Base-by-base conservation (phyloP, 2,329 filamentous ascomycete species). In the Talaromyces sp. region DNA sequence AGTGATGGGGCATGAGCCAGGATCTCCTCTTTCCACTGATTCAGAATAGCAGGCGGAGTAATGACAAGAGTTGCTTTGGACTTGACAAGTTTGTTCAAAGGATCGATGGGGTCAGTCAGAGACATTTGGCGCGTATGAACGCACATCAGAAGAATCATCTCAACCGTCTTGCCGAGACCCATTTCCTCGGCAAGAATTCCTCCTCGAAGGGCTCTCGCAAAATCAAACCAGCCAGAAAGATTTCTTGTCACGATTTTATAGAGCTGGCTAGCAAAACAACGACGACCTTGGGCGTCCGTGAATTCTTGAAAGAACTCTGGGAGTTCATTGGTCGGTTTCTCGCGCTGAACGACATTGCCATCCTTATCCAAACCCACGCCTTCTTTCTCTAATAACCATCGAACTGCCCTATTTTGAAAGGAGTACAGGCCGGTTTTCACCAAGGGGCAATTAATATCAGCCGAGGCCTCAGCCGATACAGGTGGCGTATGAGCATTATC, bases 11-110 rank as follows among this genome's bases (percentile, higher is more conserved):
- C 82, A 73, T 88, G 85, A 2, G 72, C 74, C 28, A 75, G 69
- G n/a, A 88, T 73, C 69, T 88, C 86, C 58, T 81, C 80, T 64
- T 81, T 81, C 86, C 86, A 88, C 68, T 88, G 86, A 58, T 85
- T 79, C 6, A 88, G 73, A 51, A 88, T 86, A 1, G 84, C 81
- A 7, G 79, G 77, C 4, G 86, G 86, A 1, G 84, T 86, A 62
- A 88, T 85, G 59, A 88, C 87, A 51, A 88, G 75, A 2, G 85
- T 88, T 1, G 84, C 83, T 19, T 77, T 74, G 36, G 84, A 85
- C 51, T 66, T 66, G 55, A 65, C 70, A 47, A 79, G 63, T 5
- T 66, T 66, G 28, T 68, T 66, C 25, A 62, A 42, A 42, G 67
- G 66, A 2, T 67, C 22, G n/a, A 63, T 57, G 15, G 62, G 56